Evolutionary conservation across 192 early-diverging fungal species (phyloP), one percentile per base, ranked within the genome.

Genomic region (Phycomyces blakesleeanus): DNA sequence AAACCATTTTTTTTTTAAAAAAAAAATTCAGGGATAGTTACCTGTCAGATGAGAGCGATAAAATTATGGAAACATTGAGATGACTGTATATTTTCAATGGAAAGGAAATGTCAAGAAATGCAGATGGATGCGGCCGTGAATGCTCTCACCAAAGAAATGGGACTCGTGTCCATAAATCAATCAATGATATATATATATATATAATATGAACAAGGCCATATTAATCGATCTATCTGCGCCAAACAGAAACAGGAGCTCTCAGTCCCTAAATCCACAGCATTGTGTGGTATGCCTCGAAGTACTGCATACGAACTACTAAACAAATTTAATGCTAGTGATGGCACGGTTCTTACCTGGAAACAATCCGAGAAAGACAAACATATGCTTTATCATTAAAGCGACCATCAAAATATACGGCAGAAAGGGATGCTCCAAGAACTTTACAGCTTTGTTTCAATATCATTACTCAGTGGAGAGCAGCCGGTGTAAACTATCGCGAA

Each of bases 391-490:
- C 26, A 29, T 29, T 55, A 0, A 55, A 55, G 27, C 54, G 29
- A 55, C 25, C 54, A 29, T 16, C 54, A 26, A 55, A 55, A 29
- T 55, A 55, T 14, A 55, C 54, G 3, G 54, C 26, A 29, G 54
- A 55, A 14, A 29, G 54, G 24, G 54, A 55, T 55, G 24, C 29
- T 55, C 54, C 54, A 55, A 34, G 54, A 55, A 37, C 54, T 55
- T 8, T 55, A 26, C 26, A 55, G n/a, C 54, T 55, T 55, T 29
- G 54, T 29, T 55, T 55, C 54, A n/a, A 55, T 55, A 55, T 55
- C 8, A 29, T 55, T n/a, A 55, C 24, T 9, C 54, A 55, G 6
- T 55, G 54, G 54, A 55, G 10, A n/a, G 54, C 54, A 26, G 54
- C 27, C 26, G 54, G 54, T 55, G 54, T 55, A 1, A 55, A 29